Base-by-base conservation (phyloP, 2,329 filamentous ascomycete species). In the Conoideocrella luteorostrata region DNA sequence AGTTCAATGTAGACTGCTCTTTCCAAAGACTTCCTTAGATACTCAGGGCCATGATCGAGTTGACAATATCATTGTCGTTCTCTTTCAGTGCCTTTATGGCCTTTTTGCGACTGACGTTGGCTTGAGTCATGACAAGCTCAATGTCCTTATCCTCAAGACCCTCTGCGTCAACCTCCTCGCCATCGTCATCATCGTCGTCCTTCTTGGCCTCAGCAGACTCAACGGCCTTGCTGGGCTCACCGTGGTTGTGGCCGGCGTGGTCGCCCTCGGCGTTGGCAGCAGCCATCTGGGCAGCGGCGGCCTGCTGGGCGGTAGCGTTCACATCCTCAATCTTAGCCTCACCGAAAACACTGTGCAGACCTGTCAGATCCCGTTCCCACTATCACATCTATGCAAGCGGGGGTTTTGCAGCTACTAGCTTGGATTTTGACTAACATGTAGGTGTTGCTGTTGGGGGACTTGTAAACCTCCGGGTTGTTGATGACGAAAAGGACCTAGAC, bases 241-340 rank as follows among this genome's bases (percentile, higher is more conserved):
- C 81, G 71, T 87, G 81, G 69, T 82, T 78, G 72, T 88, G 82
- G 54, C 78, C 79, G 54, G 81, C 74, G 71, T 85, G 82, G 64
- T 86, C 81, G 65, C 82, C 78, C 50, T 74, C 74, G 52, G 72
- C 71, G 56, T 74, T 73, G 50, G 77, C 77, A 61, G 82, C 83
- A 60, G 89, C 89, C 59, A 98, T 87, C 75, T 96, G 90, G 59
- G 91, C 91, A 60, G 93, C 93, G 57, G 87, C 54, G 30, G 54
- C 88, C 61, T 91, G 88, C 77, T 97, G 93, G 62, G 91, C 91
- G 67, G 91, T 88, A 61, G 93, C 94, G 84, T 97, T 98, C 63
- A 97, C 80, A 72, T 98, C 94, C 82, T 98, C 93, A 56, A 98
- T 97, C 87, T 98, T 98, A 66, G 94, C 93, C 80, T 98, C 94